Conservation (phyloP, 352 stramenopile species). For the Globisporangium mamillatum region DNA sequence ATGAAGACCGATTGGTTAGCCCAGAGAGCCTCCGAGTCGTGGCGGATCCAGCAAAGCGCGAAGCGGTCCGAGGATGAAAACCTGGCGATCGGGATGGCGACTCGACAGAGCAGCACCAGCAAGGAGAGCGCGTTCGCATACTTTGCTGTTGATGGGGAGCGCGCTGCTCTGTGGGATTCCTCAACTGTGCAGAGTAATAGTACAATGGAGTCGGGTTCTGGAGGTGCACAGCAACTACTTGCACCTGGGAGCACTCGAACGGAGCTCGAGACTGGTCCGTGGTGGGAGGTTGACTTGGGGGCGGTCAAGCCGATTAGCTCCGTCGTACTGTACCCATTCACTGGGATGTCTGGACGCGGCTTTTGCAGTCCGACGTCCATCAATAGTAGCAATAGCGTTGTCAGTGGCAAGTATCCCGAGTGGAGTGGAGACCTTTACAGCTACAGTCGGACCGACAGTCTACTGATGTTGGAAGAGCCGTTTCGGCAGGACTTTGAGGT, state of each 20-base stretch:
- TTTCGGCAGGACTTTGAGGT: conserved; percentile 59
- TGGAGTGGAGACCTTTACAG: conserved; percentile 47
- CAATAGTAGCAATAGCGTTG: background rate
- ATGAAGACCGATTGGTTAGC: conserved; percentile 47
- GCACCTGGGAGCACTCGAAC: conserved; percentile 53
- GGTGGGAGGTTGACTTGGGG: conserved; percentile 75
- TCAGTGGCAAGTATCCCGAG: conserved; percentile 14
- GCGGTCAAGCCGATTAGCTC: conserved; percentile 35
- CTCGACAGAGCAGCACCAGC: conserved; percentile 57
- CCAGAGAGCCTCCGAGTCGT: conserved; percentile 35
- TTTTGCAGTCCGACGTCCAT: conserved; percentile 24
- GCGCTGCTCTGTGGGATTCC: conserved; percentile 36
- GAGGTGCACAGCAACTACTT: conserved; percentile 3
- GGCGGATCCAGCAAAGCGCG: conserved; percentile 50
- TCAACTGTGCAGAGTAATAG: conserved; percentile 20
- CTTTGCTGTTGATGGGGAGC: conserved; percentile 50
- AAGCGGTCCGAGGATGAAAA: conserved; percentile 61
- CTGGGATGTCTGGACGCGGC: conserved; percentile 32
- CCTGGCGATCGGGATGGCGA: conserved; percentile 50
- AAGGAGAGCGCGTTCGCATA: conserved; percentile 33
- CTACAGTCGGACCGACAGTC: conserved; percentile 31
- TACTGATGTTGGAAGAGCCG: conserved; percentile 42
- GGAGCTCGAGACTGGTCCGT: conserved; percentile 35
- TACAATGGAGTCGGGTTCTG: background rate
- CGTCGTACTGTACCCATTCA: conserved; percentile 50